Base-by-base conservation (phyloP, 768 basidiomycete species). In the Leccinum uliginosum region DNA sequence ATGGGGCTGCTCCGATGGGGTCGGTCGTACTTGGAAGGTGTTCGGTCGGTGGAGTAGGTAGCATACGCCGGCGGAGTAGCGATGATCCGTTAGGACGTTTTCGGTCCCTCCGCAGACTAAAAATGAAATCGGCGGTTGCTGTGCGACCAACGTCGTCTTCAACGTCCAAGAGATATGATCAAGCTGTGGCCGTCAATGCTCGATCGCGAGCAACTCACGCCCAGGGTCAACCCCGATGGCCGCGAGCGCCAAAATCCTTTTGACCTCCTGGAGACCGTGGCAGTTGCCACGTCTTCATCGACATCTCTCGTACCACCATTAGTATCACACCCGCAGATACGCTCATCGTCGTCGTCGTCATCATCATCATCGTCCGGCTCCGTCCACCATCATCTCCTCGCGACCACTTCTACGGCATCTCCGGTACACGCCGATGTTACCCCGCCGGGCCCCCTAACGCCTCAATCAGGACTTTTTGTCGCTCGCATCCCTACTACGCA, bases 131-230 rank as follows among this genome's bases (percentile, higher is more conserved):
- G 49, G n/a, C 55, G 32, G 34, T 64, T 46, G 38, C 27, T 11
- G 35, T 29, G 19, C 58, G n/a, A 62, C 58, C 62, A 56, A 26
- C 58, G 50, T 43, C 47, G 45, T 3, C 51, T n/a, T 54, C 19
- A 29, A 58, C 21, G 29, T 29, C 65, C 11, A 71, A 69, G 67
- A 60, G 68, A 71, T 54, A 87, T 89, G 84, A 76, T 90, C 62
- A 86, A 83, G 67, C 75, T 89, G 59, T 87, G 89, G 89, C 81
- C 84, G 50, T 67, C 66, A 54, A 70, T 71, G 60, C 69, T 68
- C 52, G 85, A 43, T 17, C 40, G 40, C 10, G 40, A 84, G 64
- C 83, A 83, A 65, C 75, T 81, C 51, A 91, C 87, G 0, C 86
- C 88, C 35, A 78, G 78, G 54, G 78, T 80, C 11, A 66, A 64